phyloP scores from a whole-genome alignment of 1,284 basidiomycete genomes.

The Malassezia globosa region DNA sequence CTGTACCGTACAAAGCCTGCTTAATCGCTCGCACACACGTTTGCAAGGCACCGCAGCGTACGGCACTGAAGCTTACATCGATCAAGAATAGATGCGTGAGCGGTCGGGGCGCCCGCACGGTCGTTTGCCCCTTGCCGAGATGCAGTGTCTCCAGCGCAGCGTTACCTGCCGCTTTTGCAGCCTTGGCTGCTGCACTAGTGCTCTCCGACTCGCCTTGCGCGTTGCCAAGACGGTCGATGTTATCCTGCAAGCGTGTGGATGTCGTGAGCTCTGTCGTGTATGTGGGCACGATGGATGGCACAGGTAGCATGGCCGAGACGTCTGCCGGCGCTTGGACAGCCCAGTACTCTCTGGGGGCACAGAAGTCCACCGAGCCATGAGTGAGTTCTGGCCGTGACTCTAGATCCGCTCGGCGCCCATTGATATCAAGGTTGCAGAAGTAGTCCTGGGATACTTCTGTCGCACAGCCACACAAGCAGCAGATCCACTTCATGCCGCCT shows the following conservation, averaged over 20 bases:
- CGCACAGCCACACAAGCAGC: constrained; percentile 75
- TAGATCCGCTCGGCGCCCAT: constrained; percentile 71
- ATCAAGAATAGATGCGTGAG: constrained; percentile 76
- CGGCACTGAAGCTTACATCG: constrained; percentile 68
- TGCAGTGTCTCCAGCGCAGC: constrained; percentile 35
- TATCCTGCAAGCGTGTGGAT: constrained; percentile 30
- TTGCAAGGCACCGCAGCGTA: constrained; percentile 63
- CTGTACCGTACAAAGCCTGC: constrained; percentile 55
- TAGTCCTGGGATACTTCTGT: constrained; percentile 63
- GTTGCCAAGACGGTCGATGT: constrained; percentile 11
- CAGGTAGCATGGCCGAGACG: constrained; percentile 26
- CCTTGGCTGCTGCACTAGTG: constrained; percentile 34
- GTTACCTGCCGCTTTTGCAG: constrained; percentile 37
- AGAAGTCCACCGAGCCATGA: constrained; percentile 83
- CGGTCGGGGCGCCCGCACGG: constrained; percentile 49
- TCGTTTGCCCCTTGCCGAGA: constrained; percentile 38
- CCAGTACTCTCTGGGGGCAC: constrained; percentile 77
- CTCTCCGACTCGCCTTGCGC: constrained; percentile 20
- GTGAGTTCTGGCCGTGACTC: constrained; percentile 72
- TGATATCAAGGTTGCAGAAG: constrained; percentile 72
- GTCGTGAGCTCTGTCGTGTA: constrained; percentile 33
- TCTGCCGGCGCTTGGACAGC: constrained; percentile 50
- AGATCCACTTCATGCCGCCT: constrained; percentile 77
- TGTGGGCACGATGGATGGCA: constrained; percentile 17
- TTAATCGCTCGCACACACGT: constrained; percentile 61